Base-by-base conservation (phyloP, 2,329 filamentous ascomycete species). In the Diatrype stigma region DNA sequence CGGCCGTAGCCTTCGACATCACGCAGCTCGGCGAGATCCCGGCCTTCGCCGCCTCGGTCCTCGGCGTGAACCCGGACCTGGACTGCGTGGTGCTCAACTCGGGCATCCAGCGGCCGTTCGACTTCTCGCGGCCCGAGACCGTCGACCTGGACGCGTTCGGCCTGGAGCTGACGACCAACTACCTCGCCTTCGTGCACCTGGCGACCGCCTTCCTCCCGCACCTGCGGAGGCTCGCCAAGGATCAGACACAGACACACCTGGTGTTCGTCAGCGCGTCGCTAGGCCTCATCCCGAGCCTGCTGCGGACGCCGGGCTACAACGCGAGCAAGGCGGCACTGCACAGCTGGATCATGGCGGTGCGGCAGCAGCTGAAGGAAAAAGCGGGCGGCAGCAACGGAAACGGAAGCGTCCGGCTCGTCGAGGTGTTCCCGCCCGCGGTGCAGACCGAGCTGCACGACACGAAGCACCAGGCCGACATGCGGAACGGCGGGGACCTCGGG, bases 1-100 rank as follows among this genome's bases (percentile, higher is more conserved):
- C 58, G 3, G 60, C 60, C 2, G 49, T 71, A 0, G 60, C 52
- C 12, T 71, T 77, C 50, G 75, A 80, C 60, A 70, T 79, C 51
- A 63, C 65, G 17, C 56, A 76, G 38, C 59, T 73, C 0, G 54
- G 63, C 3, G 57, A 68, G 10, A 72, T 78, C 11, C 67, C 71
- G 0, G 40, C 58, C 2, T 62, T 65, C 50, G 62, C 56, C 14
- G 16, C 55, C 3, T 66, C 63, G 14, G 56, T 75, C 30, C 64
- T 67, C 7, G 53, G 62, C 14, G 56, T 60, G 11, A 67, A 74
- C 54, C 72, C 75, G 1, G 73, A 77, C 49, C 69, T 81, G 34
- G 78, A 81, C 60, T 70, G 71, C 50, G 57, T 81, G 16, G 68
- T 81, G 42, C 62, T 80, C 42, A 80, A 80, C 60, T 71, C 77